Evolutionary conservation across 148 eudicot genomes (phyloP).

Genomic region (Heliamphora exappendiculata): DNA sequence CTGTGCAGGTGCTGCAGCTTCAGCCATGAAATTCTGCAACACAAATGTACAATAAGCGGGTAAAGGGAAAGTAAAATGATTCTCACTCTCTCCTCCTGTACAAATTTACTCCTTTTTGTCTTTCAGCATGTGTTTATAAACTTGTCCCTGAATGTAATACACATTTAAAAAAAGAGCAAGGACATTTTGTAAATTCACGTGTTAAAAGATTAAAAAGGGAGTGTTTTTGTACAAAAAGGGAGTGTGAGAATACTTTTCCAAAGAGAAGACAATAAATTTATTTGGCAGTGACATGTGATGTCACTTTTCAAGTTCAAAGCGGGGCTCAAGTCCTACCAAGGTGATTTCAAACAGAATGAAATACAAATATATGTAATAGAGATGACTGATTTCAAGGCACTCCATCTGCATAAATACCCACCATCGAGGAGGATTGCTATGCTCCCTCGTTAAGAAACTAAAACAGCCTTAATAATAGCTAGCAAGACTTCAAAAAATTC

Average conservation of each 20-base stretch:
- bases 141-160: no score
- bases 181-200: no score
- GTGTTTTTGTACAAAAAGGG: no score
- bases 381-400: background rate
- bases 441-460: background rate
- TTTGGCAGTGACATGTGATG: background rate
- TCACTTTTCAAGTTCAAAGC: background rate
- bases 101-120: no score
- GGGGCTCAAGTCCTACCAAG: background rate
- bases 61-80: no score
- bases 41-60: background rate
- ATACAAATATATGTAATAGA: background rate
- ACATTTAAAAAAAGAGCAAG: no score
- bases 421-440: background rate
- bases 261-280: background rate
- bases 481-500: background rate
- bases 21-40: slow-evolving; percentile 82
- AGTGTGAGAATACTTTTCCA: no score
- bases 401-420: background rate
- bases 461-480: background rate
- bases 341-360: background rate
- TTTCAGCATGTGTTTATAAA: no score
- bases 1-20: slow-evolving; percentile 51
- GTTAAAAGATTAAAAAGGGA: no score
- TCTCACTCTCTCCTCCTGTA: no score